A percentile compares a stretch with the other conserved stretches of the same genome.
Evolutionary conservation across 116 monocot genomes (phyloP).

Genomic region (Cymodocea nodosa): DNA sequence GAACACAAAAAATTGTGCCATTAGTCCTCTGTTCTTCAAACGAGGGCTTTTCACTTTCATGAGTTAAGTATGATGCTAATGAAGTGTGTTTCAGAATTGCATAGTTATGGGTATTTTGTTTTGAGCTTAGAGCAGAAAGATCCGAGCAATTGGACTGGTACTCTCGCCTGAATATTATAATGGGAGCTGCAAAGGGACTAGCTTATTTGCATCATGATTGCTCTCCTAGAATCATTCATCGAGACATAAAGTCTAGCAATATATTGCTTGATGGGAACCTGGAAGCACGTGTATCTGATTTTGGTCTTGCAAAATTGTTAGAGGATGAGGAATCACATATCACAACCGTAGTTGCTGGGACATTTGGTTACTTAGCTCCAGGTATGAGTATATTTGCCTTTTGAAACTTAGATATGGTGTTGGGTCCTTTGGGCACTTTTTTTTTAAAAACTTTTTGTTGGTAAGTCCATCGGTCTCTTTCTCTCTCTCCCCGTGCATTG

Average conservation of each 20-base stretch:
- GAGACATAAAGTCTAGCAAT: constrained; percentile 98
- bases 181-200: constrained; percentile 94
- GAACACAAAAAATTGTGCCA: too few relatives aligned
- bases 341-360: constrained; percentile 94
- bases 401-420: too few relatives aligned
- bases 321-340: constrained; percentile 97
- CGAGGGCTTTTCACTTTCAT: too few relatives aligned
- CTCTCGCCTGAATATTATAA: constrained; percentile 80
- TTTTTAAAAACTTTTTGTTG: too few relatives aligned
- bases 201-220: constrained; percentile 99
- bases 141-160: constrained; percentile 91
- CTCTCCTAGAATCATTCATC: constrained; percentile 90
- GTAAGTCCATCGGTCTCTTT: too few relatives aligned
- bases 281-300: constrained; percentile 94
- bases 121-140: constrained; percentile 39
- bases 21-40: too few relatives aligned
- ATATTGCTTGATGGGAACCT: constrained; percentile 89
- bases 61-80: too few relatives aligned
- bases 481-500: too few relatives aligned
- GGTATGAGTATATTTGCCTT: constrained; percentile 25
- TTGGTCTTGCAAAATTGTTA: constrained; percentile 91
- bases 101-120: background rate
- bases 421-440: too few relatives aligned
- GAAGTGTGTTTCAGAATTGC: background rate
- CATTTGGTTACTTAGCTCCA: constrained; percentile 98